Evolutionary conservation across 2,329 filamentous ascomycete species (phyloP), one percentile per base, ranked within the genome.

Genomic region (Atkinsonella texensis): DNA sequence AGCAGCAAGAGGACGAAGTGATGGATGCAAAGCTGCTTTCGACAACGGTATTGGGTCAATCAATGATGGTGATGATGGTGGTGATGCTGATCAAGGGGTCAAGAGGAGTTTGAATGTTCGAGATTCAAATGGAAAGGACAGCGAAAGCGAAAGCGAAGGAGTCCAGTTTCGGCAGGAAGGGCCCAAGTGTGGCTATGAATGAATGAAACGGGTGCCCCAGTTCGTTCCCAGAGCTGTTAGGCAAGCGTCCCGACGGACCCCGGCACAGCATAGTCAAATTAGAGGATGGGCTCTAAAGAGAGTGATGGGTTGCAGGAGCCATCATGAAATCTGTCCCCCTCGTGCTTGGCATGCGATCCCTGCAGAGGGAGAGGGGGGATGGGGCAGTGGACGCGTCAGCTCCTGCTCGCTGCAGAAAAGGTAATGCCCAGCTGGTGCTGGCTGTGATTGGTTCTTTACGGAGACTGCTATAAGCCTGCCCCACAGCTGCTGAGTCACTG

Each of bases 161-260:
- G 59, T 53, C 49, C 53, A 55, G 55, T 59, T 55, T 56, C 57
- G 57, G 61, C 58, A 57, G 57, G 61, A 63, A 59, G 63, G 63
- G 59, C 56, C 28, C 46, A 11, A 50, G 46, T 54, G 57, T 58
- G 57, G 63, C 62, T 67, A 63, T 65, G 61, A 63, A 65, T 63
- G 20, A 23, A 23, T 23, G 63, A 59, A 59, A 60, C 57, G 59
- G 59, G 49, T 62, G 62, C 61, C 60, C 64, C 61, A 57, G 54
- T 41, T 46, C 23, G 32, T 33, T 49, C 44, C 18, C n/a, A 38
- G 33, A n/a, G n/a, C 39, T 23, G 20, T 31, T 41, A 41, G 38
- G 15, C 17, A 46, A 32, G 45, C 40, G 46, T 45, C 32, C 45
- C 41, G 49, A 48, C 50, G 28, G 28, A 52, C 41, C 53, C 53